Evolutionary conservation across 2,329 filamentous ascomycete genomes (phyloP).

Genomic region (Colletotrichum filicis): DNA sequence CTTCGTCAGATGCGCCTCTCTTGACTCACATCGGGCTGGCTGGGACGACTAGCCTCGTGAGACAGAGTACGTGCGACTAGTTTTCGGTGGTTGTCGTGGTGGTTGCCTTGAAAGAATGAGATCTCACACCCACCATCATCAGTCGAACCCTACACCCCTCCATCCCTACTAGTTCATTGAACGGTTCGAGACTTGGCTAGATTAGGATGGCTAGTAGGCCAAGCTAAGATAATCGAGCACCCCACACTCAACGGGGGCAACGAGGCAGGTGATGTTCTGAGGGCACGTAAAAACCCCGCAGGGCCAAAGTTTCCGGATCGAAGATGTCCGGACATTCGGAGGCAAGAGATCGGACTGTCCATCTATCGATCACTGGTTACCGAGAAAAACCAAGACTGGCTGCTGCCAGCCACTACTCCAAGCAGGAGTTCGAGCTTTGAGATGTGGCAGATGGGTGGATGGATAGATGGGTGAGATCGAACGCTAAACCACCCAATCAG

Average conservation of each 20-base stretch:
- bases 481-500: background rate
- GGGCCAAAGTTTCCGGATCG: background rate
- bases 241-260: conserved; percentile 18
- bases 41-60: conserved; percentile 1
- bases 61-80: conserved; percentile 3
- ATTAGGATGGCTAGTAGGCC: conserved; percentile 22
- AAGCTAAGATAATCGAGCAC: conserved; percentile 18
- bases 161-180: conserved; percentile 30
- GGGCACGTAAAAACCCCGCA: conserved; percentile 22
- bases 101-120: background rate
- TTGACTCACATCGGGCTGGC: conserved; percentile 18
- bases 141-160: conserved; percentile 6
- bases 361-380: background rate
- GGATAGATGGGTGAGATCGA: conserved; percentile 25
- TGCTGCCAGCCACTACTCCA: background rate
- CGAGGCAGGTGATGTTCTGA: conserved; percentile 21
- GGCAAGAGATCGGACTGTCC: background rate
- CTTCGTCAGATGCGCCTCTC: conserved; percentile 11
- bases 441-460: background rate
- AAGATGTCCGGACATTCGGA: background rate
- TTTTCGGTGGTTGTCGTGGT: background rate
- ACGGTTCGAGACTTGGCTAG: conserved; percentile 32
- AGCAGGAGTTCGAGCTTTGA: conserved; percentile 2
- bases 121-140: conserved; percentile 19
- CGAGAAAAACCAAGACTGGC: background rate